Percentiles rank a stretch among this genome's conserved stretches.
These are phyloP conservation scores for Trichoderma asperelloides DNA, from an alignment of 495 filamentous ascomycete genomes.

Conservation along the genomic window DNA sequence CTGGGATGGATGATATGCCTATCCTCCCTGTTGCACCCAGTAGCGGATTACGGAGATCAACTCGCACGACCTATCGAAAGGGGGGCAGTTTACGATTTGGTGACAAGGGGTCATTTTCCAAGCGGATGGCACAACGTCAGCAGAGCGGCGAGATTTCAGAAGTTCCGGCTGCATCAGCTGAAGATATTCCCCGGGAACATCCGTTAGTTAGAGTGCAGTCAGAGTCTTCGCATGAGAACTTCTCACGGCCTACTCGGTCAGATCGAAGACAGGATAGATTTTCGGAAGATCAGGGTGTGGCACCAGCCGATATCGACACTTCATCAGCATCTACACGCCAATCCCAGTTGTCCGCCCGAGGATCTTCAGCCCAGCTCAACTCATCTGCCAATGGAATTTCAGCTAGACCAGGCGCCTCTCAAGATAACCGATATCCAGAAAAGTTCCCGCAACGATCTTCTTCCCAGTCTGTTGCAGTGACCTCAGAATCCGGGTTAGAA, in stretches of 20 bases:
- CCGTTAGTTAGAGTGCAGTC: constrained; percentile 64
- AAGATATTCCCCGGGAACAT: constrained; percentile 43
- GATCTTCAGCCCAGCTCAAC: not conserved
- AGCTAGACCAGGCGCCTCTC: not conserved
- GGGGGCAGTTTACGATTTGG: constrained; percentile 56
- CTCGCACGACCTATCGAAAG: constrained; percentile 80
- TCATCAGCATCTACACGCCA: constrained; percentile 6
- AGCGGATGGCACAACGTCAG: constrained; percentile 50
- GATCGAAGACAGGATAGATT: constrained; percentile 36
- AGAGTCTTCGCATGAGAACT: constrained; percentile 60
- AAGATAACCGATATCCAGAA: not conserved
- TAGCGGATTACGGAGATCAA: constrained; percentile 76
- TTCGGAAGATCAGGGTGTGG: constrained; percentile 21
- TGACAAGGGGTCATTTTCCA: constrained; percentile 54
- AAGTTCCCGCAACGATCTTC: not conserved
- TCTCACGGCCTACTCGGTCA: constrained; percentile 40
- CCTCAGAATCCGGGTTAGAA: not conserved
- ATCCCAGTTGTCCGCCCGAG: not conserved
- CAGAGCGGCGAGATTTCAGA: constrained; percentile 53
- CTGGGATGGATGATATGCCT: constrained; percentile 69
- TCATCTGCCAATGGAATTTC: not conserved
- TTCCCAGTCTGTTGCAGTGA: not conserved
- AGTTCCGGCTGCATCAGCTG: constrained; percentile 31
- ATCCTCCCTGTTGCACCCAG: constrained; percentile 72
- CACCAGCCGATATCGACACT: constrained; percentile 14